Percentiles rank a stretch among this genome's conserved stretches.
Evolutionary conservation across 164 flowering plant genomes (phyloP).

Genomic region (Paratinospora sagittata): DNA sequence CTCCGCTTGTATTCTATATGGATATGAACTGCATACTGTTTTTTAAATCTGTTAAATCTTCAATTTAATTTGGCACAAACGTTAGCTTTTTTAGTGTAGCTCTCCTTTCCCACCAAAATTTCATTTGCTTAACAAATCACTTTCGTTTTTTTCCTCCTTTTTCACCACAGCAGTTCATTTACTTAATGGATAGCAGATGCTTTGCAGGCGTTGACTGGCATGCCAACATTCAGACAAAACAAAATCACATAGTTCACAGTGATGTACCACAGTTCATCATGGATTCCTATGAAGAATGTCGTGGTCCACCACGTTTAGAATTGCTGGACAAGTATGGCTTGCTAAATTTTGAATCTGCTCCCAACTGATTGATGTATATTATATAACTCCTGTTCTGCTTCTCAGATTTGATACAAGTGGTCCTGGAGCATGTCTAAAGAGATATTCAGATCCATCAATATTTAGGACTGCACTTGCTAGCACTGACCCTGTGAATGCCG

Average conservation of each 20-base stretch:
- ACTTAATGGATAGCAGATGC: conserved; percentile 25
- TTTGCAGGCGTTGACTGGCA: conserved; percentile 88
- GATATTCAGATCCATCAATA: conserved; percentile 84
- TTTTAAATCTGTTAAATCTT: not conserved
- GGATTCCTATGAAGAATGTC: conserved; percentile 80
- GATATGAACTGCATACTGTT: not conserved
- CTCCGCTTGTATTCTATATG: too few species aligned
- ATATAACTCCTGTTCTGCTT: conserved; percentile 2
- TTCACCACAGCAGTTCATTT: conserved; percentile 13
- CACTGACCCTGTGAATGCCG: conserved; percentile 26
- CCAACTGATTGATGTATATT: conserved; percentile 4
- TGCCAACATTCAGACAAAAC: conserved; percentile 36
- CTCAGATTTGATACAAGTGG: conserved; percentile 81
- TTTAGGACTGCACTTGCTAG: conserved; percentile 42
- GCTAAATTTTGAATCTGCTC: conserved; percentile 1
- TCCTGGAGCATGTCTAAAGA: conserved; percentile 82
- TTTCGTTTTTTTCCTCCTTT: not conserved
- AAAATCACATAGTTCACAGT: conserved; percentile 51
- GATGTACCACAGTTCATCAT: conserved; percentile 67
- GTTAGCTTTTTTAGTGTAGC: not conserved
- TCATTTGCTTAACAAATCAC: not conserved
- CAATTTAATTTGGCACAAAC: not conserved
- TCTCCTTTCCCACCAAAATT: not conserved
- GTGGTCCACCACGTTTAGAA: conserved; percentile 64
- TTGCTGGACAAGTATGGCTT: conserved; percentile 67